Percentiles rank a stretch among this genome's conserved stretches.
Evolutionary conservation across 441 rosid genomes (phyloP).

Genomic region (Brassica hybrid): DNA sequence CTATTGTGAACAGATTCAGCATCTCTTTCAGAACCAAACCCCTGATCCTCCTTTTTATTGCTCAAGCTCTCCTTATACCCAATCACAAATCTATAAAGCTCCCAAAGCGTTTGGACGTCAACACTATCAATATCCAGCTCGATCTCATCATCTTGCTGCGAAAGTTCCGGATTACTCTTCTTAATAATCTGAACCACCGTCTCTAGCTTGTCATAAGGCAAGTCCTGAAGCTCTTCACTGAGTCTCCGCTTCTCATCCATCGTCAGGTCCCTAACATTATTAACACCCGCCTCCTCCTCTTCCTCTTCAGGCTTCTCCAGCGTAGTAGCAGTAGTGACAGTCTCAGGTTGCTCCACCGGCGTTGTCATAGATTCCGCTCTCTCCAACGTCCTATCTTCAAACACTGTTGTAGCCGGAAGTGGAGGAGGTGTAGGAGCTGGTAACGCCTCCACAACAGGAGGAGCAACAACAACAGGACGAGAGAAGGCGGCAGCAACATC

Average conservation of each 20-base stretch:
- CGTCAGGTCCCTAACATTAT: slow-evolving; percentile 56
- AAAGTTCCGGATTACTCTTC: slow-evolving; percentile 66
- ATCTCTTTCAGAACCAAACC: slow-evolving; percentile 51
- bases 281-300: slow-evolving; percentile 47
- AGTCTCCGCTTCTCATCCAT: slow-evolving; percentile 70
- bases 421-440: slow-evolving; percentile 34
- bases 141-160: slow-evolving; percentile 82
- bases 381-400: slow-evolving; percentile 50
- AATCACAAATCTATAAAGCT: slow-evolving; percentile 69
- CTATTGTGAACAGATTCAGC: slow-evolving; percentile 45
- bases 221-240: slow-evolving; percentile 60
- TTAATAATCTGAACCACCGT: slow-evolving; percentile 62
- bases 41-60: slow-evolving; percentile 61
- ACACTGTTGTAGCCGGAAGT: slow-evolving; percentile 38
- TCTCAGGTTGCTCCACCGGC: slow-evolving; percentile 40
- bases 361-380: slow-evolving; percentile 51
- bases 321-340: slow-evolving; percentile 29
- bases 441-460: slow-evolving; percentile 43
- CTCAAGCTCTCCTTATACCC: slow-evolving; percentile 57
- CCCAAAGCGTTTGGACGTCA: slow-evolving; percentile 86
- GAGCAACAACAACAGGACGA: slow-evolving; percentile 38
- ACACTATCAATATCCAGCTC: slow-evolving; percentile 87
- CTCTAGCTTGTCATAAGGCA: slow-evolving; percentile 65
- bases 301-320: slow-evolving; percentile 44
- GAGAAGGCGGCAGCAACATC: slow-evolving; percentile 26